Evolutionary conservation across 169 alveolate genomes (phyloP), one percentile per base, ranked within the genome.

Genomic region (Plasmodium chabaudi): DNA sequence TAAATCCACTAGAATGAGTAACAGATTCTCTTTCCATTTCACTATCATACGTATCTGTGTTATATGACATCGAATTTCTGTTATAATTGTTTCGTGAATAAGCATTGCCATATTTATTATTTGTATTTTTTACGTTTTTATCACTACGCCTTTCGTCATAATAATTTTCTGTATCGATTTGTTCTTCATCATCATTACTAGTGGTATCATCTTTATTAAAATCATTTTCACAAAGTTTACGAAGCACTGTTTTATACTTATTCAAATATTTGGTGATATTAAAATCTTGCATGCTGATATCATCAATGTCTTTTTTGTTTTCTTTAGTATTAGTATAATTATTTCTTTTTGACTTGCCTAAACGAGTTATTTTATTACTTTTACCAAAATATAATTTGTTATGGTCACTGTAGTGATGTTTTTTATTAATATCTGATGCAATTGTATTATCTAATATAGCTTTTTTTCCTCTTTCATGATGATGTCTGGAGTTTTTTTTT

Each of bases 241-340:
- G 56, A 51, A 77, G 69, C 3, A 49, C 75, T 27, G 34, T 63
- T 64, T 64, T 77, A 51, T 77, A 77, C 51, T 77, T 77, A 15
- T 49, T 77, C 72, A 77, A 64, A 64, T 77, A 77, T 77, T 77
- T 77, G 0, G 57, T 68, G 46, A 77, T 77, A 42, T 77, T 64
- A 55, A 77, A 49, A 49, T 77, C 73, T 9, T 77, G 47, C 55
- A 51, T 13, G 7, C 64, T 63, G 0, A 27, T 56, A 27, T 64
- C 68, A 1, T 68, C 39, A 34, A 51, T 44, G 34, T 7, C 63
- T 9, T n/a, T 46, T 7, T 27, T 6, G 17, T 64, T 44, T 56
- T 42, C 23, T 51, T 7, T 15, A 51, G 19, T 15, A 13, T 51
- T 51, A 1, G 19, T 2, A 15, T 13, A 51, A 51, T 51, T 51